Evolutionary conservation across 352 stramenopile genomes (phyloP).

Genomic region (Globisporangium orthogonon): DNA sequence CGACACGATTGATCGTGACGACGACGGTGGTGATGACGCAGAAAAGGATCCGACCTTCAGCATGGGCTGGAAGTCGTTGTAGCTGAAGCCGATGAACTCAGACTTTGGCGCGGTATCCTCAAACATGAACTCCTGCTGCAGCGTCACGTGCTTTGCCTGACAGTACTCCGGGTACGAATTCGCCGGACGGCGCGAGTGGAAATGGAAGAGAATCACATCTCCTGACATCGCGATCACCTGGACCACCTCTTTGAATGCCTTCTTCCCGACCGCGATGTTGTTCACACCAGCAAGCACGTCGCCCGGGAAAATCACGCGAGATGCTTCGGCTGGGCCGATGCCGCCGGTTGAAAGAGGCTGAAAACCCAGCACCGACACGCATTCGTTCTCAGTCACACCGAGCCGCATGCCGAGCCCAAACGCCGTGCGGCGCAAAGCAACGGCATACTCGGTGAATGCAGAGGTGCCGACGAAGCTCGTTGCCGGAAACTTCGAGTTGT

Average conservation of each 20-base stretch:
- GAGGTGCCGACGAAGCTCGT: conserved; percentile 36
- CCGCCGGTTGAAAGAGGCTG: conserved; percentile 64
- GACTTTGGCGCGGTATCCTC: conserved; percentile 39
- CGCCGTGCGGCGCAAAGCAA: conserved; percentile 52
- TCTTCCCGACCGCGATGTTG: conserved; percentile 41
- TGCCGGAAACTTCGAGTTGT: conserved; percentile 48
- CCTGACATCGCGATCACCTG: conserved; percentile 57
- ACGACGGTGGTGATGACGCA: background rate
- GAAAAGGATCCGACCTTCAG: conserved; percentile 44
- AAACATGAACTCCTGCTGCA: conserved; percentile 24
- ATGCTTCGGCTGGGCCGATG: conserved; percentile 69
- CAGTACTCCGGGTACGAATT: conserved; percentile 65
- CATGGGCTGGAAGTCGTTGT: conserved; percentile 52
- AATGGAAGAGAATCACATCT: conserved; percentile 72
- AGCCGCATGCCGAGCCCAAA: conserved; percentile 83
- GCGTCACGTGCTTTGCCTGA: conserved; percentile 48
- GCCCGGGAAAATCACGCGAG: conserved; percentile 58
- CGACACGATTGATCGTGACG: conserved; percentile 10
- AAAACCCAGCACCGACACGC: conserved; percentile 75
- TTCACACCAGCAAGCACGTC: conserved; percentile 82
- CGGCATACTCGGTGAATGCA: conserved; percentile 72
- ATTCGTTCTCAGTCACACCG: conserved; percentile 53
- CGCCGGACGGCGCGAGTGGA: conserved; percentile 64
- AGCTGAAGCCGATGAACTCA: conserved; percentile 65
- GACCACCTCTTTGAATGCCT: conserved; percentile 75